Percentiles rank a stretch among this genome's conserved stretches.
Conservation (phyloP, 78 protist species). For the Isochrysis galbana region DNA sequence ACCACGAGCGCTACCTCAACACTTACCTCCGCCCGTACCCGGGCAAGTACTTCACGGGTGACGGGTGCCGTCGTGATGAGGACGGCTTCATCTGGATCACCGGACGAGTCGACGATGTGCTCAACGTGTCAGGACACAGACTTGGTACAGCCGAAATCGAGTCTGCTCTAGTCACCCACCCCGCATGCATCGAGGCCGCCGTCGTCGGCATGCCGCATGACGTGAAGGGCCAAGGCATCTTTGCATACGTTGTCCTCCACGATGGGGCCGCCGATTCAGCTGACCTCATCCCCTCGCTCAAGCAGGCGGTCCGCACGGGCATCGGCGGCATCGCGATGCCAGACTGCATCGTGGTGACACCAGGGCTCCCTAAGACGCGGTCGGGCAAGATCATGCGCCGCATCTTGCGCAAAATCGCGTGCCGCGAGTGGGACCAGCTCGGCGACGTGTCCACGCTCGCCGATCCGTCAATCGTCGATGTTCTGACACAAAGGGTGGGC, state of each 20-base stretch:
- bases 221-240: constrained; percentile 38
- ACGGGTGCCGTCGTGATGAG: constrained; percentile 74
- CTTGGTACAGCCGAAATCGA: constrained; percentile 91
- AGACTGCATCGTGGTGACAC: constrained; percentile 61
- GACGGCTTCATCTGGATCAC: constrained; percentile 90
- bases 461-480: constrained; percentile 72
- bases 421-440: constrained; percentile 43
- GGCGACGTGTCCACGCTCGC: constrained; percentile 82
- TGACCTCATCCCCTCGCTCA: background rate
- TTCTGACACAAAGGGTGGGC: constrained; percentile 36
- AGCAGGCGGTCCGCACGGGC: constrained; percentile 64
- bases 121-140: constrained; percentile 93
- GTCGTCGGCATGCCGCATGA: constrained; percentile 28
- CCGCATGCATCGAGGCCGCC: constrained; percentile 28
- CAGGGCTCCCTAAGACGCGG: constrained; percentile 82
- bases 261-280: background rate
- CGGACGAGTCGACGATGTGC: constrained; percentile 91
- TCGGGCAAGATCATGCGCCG: constrained; percentile 89
- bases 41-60: constrained; percentile 92
- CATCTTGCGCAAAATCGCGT: constrained; percentile 82
- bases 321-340: constrained; percentile 78
- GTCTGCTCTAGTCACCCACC: constrained; percentile 26
- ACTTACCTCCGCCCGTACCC: constrained; percentile 73
- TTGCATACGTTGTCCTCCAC: constrained; percentile 19
- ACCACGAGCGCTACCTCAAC: too few relatives aligned